Evolutionary conservation across 2,329 filamentous ascomycete species (phyloP).

Genomic region (Rhinocladiella similis): DNA sequence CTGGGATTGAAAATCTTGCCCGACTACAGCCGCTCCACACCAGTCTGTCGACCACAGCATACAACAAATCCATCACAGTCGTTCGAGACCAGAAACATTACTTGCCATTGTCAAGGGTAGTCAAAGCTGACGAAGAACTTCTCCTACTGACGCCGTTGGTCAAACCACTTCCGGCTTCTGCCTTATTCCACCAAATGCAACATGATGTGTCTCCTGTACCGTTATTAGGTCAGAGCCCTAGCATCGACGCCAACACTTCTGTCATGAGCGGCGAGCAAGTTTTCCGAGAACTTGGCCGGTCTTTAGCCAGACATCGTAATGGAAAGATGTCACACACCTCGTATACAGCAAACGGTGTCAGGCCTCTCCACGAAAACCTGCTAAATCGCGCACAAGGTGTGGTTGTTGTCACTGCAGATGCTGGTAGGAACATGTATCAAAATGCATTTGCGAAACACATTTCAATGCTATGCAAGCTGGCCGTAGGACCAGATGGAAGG

Average conservation of each 20-base stretch:
- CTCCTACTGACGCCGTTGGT: conserved; percentile 84
- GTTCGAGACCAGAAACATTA: conserved; percentile 85
- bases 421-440: conserved; percentile 91
- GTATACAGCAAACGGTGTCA: conserved; percentile 89
- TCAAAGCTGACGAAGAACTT: conserved; percentile 85
- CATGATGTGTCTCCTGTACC: conserved; percentile 41
- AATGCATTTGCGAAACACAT: conserved; percentile 95
- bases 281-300: conserved; percentile 84
- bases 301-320: conserved; percentile 80
- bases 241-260: conserved; percentile 59
- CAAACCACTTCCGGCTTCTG: conserved; percentile 87
- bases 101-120: conserved; percentile 76
- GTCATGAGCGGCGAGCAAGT: conserved; percentile 92
- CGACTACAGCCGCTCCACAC: conserved; percentile 81
- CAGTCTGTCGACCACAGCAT: conserved; percentile 77
- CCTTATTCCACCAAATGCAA: conserved; percentile 65
- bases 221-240: conserved; percentile 35
- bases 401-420: conserved; percentile 88
- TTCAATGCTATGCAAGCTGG: conserved; percentile 76
- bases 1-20: conserved; percentile 73
- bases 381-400: conserved; percentile 86
- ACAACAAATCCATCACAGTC: conserved; percentile 89
- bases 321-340: conserved; percentile 90
- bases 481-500: conserved; percentile 40
- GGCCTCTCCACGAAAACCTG: conserved; percentile 89